A percentile compares a stretch with the other conserved stretches of the same genome.
These are phyloP conservation scores for Solanum sejunctum DNA, from an alignment of 257 asterid species.

Conservation along the genomic window DNA sequence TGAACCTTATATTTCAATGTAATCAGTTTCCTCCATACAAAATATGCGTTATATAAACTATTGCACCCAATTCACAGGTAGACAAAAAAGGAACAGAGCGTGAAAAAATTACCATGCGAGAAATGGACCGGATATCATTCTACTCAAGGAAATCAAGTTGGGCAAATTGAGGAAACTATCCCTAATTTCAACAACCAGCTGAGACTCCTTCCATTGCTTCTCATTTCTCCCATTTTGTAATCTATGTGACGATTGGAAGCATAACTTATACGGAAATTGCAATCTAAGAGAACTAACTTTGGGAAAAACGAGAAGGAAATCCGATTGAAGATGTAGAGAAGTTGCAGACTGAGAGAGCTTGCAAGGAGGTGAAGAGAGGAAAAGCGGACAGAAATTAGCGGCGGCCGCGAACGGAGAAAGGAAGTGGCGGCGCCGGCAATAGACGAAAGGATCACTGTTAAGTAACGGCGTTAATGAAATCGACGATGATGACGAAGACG, in stretches of 20 bases:
- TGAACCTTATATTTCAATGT: not conserved
- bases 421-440: slow-evolving; percentile 27
- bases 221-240: slow-evolving; percentile 1
- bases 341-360: slow-evolving; percentile 82
- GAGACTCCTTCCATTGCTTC: slow-evolving; percentile 9
- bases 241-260: slow-evolving; percentile 5
- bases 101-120: slow-evolving; percentile 57
- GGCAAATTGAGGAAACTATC: slow-evolving; percentile 63
- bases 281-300: not conserved
- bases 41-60: not conserved
- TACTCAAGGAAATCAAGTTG: slow-evolving; percentile 58
- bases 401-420: slow-evolving; percentile 17
- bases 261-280: slow-evolving; percentile 14
- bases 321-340: slow-evolving; percentile 70
- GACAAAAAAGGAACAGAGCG: not conserved
- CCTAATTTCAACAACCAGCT: slow-evolving; percentile 13
- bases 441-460: slow-evolving; percentile 12
- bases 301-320: slow-evolving; percentile 19
- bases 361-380: slow-evolving; percentile 81
- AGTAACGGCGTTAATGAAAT: slow-evolving; percentile 10
- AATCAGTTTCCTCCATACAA: not conserved
- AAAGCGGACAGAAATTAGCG: slow-evolving; percentile 31
- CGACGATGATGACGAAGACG: slow-evolving; percentile 20
- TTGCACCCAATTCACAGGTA: not conserved
- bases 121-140: slow-evolving; percentile 85